Conservation (phyloP, 306 rosid species). For the Vigna radiata region DNA sequence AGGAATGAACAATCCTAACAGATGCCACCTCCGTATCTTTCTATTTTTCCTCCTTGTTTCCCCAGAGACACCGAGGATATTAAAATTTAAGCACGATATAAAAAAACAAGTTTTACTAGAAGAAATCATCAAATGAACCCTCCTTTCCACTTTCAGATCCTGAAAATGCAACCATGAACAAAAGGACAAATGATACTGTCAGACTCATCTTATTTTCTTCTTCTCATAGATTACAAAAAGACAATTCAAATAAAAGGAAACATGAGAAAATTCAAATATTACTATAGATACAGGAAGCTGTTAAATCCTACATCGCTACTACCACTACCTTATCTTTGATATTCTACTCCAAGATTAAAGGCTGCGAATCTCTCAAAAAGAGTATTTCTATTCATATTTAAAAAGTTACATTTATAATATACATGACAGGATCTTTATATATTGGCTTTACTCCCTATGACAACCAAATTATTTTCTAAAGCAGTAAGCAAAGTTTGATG, state of each 20-base stretch:
- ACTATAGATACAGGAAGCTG: constrained; percentile 27
- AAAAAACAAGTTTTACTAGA: constrained; percentile 63
- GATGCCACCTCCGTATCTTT: constrained; percentile 35
- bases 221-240: constrained; percentile 18
- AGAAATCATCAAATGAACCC: constrained; percentile 86
- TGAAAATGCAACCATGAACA: constrained; percentile 59
- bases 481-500: constrained; percentile 33
- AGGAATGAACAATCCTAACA: constrained; percentile 41
- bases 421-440: constrained; percentile 27
- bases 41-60: constrained; percentile 38
- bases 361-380: constrained; percentile 12
- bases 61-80: constrained; percentile 26
- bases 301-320: constrained; percentile 1
- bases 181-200: constrained; percentile 24
- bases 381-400: constrained; percentile 15
- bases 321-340: constrained; percentile 29
- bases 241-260: constrained; percentile 16
- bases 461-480: constrained; percentile 23
- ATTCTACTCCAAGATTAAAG: constrained; percentile 1
- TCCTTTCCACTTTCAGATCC: constrained; percentile 76
- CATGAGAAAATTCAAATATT: constrained; percentile 14
- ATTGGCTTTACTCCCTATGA: constrained; percentile 20
- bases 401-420: constrained; percentile 25
- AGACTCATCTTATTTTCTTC: constrained; percentile 34
- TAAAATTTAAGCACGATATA: constrained; percentile 52